Base-by-base conservation (phyloP, 2,329 filamentous ascomycete genomes). In the Botrytis porri region DNA sequence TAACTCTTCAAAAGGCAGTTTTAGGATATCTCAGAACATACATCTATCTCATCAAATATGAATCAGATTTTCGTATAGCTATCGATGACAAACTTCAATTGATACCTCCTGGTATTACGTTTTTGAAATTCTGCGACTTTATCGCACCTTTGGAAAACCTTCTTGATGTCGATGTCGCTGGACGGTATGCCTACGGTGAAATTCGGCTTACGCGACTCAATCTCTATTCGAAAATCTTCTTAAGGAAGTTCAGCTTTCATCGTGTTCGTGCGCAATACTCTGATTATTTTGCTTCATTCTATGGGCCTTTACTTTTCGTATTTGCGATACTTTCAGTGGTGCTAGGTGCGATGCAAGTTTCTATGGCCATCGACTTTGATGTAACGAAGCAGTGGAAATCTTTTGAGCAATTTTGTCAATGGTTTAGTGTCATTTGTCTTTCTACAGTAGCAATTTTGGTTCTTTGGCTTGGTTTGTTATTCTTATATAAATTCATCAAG, bases 31-130 rank as follows among this genome's bases (percentile, higher is more conserved):
- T 83, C 10, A 73, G 75, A 32, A 79, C 79, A 3, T 83, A 82
- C 69, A 54, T 71, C 1, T 69, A 77, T 7, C 75, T 83, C 1
- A 76, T 83, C 18, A 71, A 63, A 3, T 76, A 80, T 70, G 76
- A 80, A 71, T 80, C 79, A 39, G 82, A 83, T 73, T 80, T 83
- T 48, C n/a, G 48, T 8, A 80, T 83, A 9, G 82, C 81, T 18
- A 61, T 32, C 10, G 32, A 67, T 32, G 54, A 59, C 4, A 29
- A 69, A n/a, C 25, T 67, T 9, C 20, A 48, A 16, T 54, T 57
- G 7, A 61, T 70, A 6, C 67, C 51, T 22, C 4, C 16, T 25
- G 14, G 4, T 22, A 25, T 61, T n/a, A 29, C 48, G 4, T 70
- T 29, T n/a, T 9, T 20, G 4, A 29, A 39, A 22, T 61, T 70